A percentile compares a stretch with the other conserved stretches of the same genome.
These are phyloP conservation scores for Chara braunii DNA, from an alignment of 139 green algal species.

Conservation along the genomic window DNA sequence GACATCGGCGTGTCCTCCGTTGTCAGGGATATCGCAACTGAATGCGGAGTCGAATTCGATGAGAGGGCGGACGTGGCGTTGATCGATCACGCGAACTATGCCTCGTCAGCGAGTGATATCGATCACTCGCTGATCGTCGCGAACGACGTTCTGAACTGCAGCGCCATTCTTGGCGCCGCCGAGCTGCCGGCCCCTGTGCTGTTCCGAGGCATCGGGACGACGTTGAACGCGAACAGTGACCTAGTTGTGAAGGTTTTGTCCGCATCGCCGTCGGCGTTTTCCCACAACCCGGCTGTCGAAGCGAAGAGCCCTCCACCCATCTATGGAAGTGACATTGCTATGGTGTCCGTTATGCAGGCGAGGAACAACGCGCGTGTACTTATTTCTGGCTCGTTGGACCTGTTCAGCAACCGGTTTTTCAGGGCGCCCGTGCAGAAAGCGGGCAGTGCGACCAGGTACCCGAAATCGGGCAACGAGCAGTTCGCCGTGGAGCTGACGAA, in stretches of 20 bases:
- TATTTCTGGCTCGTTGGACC: constrained; percentile 67
- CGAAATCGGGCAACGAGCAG: constrained; percentile 54
- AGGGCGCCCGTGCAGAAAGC: background rate
- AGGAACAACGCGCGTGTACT: constrained; percentile 77
- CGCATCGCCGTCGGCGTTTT: constrained; percentile 22
- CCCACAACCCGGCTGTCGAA: background rate
- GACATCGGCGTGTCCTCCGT: constrained; percentile 48
- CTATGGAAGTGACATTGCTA: constrained; percentile 39
- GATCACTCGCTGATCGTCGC: constrained; percentile 31
- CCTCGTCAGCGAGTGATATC: background rate
- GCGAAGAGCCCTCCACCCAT: constrained; percentile 32
- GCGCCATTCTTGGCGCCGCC: background rate
- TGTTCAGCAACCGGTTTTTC: constrained; percentile 52
- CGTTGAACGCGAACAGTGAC: constrained; percentile 16
- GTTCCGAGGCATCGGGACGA: constrained; percentile 23
- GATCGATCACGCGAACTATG: constrained; percentile 32
- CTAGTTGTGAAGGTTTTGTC: constrained; percentile 37
- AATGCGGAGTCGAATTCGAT: constrained; percentile 40
- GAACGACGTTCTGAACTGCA: constrained; percentile 1
- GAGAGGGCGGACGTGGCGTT: constrained; percentile 21
- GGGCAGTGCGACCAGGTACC: constrained; percentile 11
- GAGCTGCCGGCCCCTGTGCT: constrained; percentile 22
- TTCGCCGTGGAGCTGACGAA: constrained; percentile 54
- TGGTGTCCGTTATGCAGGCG: constrained; percentile 59
- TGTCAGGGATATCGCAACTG: constrained; percentile 35